Conservation (phyloP, 208 protist species). For the Eutreptiella sp. region DNA sequence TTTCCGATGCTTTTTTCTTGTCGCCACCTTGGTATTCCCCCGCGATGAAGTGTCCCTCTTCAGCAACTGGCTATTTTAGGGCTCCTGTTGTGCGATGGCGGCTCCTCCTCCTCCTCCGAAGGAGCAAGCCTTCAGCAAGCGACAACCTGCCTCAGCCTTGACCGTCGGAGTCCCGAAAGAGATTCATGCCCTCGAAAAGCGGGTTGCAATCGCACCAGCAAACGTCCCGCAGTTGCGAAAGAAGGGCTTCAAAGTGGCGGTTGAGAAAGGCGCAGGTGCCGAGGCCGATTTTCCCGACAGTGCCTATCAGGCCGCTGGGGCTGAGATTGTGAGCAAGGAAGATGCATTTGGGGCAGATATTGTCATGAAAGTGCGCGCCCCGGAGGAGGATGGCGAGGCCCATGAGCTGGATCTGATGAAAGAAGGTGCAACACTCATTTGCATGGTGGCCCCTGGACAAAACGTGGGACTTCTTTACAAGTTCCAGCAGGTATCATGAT, state of each 20-base stretch:
- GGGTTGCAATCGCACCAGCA: conserved; percentile 58
- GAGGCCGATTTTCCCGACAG: conserved; percentile 51
- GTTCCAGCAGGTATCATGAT: too few relatives aligned
- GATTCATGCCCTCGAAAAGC: conserved; percentile 37
- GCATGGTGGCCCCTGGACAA: conserved; percentile 51
- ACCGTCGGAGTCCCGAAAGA: conserved; percentile 48
- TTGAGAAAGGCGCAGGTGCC: conserved; percentile 58
- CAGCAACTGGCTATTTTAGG: too few relatives aligned
- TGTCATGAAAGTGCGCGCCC: conserved; percentile 58
- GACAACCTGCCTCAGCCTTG: too few relatives aligned
- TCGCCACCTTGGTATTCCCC: too few relatives aligned
- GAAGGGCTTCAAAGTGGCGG: conserved; percentile 46
- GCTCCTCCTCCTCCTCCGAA: too few relatives aligned
- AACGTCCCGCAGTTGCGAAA: conserved; percentile 47
- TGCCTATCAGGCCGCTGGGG: conserved; percentile 51
- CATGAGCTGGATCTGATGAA: conserved; percentile 49
- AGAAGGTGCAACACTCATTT: conserved; percentile 44
- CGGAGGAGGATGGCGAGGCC: conserved; percentile 20
- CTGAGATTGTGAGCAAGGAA: conserved; percentile 40
- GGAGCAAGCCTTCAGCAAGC: too few relatives aligned
- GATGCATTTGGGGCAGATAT: conserved; percentile 47
- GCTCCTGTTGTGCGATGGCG: too few relatives aligned
- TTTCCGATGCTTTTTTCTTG: too few relatives aligned
- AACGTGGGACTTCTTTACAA: conserved; percentile 37
- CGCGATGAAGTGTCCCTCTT: too few relatives aligned